Conservation (phyloP, 129 eudicot species). For the Flaveria trinervia region DNA sequence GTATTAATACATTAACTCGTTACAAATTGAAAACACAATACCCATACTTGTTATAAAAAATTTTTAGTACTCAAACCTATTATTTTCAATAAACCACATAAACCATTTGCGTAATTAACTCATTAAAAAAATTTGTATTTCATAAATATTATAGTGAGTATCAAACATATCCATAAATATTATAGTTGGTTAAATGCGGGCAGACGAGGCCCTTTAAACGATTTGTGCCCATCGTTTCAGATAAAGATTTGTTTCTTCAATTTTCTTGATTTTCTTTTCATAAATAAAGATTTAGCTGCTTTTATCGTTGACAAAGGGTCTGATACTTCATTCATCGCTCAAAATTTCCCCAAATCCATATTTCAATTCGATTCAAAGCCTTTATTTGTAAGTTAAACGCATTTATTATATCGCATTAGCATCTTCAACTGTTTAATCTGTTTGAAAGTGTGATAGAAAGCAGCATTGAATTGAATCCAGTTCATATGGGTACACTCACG, state of each 20-base stretch:
- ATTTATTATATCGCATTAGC: constrained; percentile 14
- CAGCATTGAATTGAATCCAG: neutral
- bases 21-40: no score
- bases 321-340: constrained; percentile 17
- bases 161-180: no score
- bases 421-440: neutral
- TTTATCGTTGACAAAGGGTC: constrained; percentile 1
- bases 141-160: no score
- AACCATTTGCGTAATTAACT: no score
- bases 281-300: constrained; percentile 25
- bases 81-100: no score
- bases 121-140: no score
- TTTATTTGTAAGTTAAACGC: neutral
- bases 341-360: constrained; percentile 14
- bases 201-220: no score
- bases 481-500: constrained; percentile 41
- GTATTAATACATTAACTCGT: no score
- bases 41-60: no score
- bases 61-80: no score
- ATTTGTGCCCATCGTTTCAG: constrained; percentile 36
- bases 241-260: constrained; percentile 21
- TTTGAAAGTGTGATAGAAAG: neutral
- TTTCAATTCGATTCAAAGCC: constrained; percentile 7
- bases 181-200: no score
- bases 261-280: constrained; percentile 2